Evolutionary conservation across 768 basidiomycete species (phyloP).

Genomic region (Tulasnella sp.): DNA sequence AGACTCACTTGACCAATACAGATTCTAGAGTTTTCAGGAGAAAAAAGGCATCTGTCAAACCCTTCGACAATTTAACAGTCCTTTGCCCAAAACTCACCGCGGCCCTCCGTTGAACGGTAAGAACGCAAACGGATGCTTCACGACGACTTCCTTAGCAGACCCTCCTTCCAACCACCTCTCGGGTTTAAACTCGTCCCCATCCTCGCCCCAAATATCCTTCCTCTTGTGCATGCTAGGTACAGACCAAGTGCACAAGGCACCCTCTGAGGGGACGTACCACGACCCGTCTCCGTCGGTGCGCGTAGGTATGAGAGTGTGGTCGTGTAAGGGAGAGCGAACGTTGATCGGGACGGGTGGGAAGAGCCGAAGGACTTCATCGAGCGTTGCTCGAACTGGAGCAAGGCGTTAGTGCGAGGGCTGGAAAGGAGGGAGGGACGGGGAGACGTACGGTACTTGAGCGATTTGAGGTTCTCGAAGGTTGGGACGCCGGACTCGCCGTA

Average conservation of each 20-base stretch:
- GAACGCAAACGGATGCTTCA: conserved; percentile 7
- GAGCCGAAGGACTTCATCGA: conserved; percentile 26
- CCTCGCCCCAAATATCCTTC: conserved; percentile 24
- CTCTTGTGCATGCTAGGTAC: conserved; percentile 20
- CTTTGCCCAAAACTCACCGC: background rate
- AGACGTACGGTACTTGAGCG: conserved; percentile 12
- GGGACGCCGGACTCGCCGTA: background rate
- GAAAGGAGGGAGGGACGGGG: background rate
- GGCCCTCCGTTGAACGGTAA: conserved; percentile 12
- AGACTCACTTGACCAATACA: conserved; percentile 4
- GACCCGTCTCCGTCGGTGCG: conserved; percentile 8
- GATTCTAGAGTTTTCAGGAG: background rate
- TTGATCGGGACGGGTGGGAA: conserved; percentile 24
- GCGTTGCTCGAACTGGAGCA: conserved; percentile 23
- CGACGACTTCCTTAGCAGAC: background rate
- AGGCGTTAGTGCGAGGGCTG: background rate
- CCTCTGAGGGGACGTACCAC: conserved; percentile 7
- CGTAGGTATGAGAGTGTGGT: background rate
- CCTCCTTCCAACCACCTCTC: conserved; percentile 23
- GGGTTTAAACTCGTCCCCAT: conserved; percentile 25
- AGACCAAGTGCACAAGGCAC: background rate
- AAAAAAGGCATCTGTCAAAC: no score
- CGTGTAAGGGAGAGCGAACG: conserved; percentile 15
- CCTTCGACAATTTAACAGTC: background rate
- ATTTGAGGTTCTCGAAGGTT: conserved; percentile 3